phyloP scores from a whole-genome alignment of 1,139 yeast genomes.

The Entelexis sorbosivorans region DNA sequence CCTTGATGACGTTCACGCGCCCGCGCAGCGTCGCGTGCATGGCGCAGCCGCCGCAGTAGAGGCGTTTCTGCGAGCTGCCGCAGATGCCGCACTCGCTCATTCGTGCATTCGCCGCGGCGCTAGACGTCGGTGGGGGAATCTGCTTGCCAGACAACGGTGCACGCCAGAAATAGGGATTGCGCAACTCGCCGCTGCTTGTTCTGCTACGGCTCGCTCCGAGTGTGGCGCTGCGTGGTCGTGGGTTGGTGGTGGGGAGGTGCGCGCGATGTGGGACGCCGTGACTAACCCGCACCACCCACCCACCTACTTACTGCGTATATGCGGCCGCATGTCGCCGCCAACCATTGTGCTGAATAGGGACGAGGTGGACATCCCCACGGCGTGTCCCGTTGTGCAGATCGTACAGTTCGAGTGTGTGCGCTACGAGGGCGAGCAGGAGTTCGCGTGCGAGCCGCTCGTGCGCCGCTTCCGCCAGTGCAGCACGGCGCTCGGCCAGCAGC shows the following conservation, averaged over 20 bases:
- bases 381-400: conserved; percentile 16
- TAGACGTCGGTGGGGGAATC: no score
- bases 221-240: no score
- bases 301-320: no score
- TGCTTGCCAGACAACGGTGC: no score
- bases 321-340: conserved; percentile 19
- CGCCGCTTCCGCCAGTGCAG: conserved; percentile 15
- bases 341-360: conserved; percentile 13
- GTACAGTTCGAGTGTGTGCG: conserved; percentile 19
- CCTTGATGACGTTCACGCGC: conserved; percentile 27
- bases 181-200: no score
- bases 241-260: no score
- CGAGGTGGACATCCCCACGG: conserved; percentile 9
- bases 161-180: no score
- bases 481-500: conserved; percentile 11
- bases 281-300: neutral
- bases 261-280: no score
- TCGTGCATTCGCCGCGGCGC: neutral
- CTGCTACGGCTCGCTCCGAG: no score
- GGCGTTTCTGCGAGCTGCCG: conserved; percentile 22
- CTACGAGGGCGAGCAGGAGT: neutral
- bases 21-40: conserved; percentile 25
- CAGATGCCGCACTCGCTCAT: conserved; percentile 26
- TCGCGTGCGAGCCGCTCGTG: conserved; percentile 11
- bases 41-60: conserved; percentile 28